phyloP scores from a whole-genome alignment of 2,329 filamentous ascomycete species.

The Aspergillus brasiliensis region DNA sequence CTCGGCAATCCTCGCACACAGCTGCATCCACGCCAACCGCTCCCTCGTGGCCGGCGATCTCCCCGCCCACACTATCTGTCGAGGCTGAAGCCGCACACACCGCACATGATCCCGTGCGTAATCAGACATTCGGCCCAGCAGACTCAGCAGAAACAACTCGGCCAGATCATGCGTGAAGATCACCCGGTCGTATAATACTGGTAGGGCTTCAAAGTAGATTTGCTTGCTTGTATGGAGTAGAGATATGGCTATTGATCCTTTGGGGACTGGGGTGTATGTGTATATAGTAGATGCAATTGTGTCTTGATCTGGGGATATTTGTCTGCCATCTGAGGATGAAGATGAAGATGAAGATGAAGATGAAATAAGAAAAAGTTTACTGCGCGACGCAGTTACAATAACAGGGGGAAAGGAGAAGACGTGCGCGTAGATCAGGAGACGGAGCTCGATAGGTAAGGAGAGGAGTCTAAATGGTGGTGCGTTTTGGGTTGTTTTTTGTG shows the following conservation, averaged over 20 bases:
- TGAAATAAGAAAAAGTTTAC: no score
- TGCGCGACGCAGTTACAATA: neutral
- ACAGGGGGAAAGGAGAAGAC: slow-evolving; percentile 1
- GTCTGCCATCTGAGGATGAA: neutral
- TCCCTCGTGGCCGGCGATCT: neutral
- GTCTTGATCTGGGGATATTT: neutral
- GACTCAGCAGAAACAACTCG: neutral
- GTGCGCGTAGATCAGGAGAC: slow-evolving; percentile 9
- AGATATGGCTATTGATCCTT: neutral
- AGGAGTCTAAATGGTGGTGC: neutral
- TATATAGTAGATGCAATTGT: slow-evolving; percentile 2
- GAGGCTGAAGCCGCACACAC: neutral
- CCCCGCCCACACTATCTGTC: neutral
- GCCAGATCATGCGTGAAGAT: neutral
- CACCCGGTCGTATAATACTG: neutral
- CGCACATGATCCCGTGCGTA: slow-evolving; percentile 8
- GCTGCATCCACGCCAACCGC: neutral
- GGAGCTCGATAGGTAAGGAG: slow-evolving; percentile 9
- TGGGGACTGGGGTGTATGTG: slow-evolving; percentile 6
- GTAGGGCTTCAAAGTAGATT: slow-evolving; percentile 12
- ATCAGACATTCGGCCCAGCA: slow-evolving; percentile 5
- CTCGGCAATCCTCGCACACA: neutral
- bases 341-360: no score
- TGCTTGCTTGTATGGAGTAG: slow-evolving; percentile 7
- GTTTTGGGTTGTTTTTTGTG: neutral